Base-by-base conservation (phyloP, 129 eudicot genomes). In the Flaveria bidentis region DNA sequence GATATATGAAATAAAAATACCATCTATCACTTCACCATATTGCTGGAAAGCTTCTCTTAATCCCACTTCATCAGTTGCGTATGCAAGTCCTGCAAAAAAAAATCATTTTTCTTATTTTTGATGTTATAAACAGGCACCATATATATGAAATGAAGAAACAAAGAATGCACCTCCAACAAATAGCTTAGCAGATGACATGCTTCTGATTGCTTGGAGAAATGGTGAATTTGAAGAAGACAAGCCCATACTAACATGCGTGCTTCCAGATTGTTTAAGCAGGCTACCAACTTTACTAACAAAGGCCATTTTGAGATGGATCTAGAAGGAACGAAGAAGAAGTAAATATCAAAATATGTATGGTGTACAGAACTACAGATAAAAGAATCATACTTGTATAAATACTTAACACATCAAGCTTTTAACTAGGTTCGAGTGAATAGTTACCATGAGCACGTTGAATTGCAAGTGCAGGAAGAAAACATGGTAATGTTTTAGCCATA, bases 141-240 rank as follows among this genome's bases (percentile, higher is more conserved):
- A 83, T 17, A 79, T n/a, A 22, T 53, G 20, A 66, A 6, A 33
- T 41, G 9, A 61, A 50, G 12, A 13, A 74, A 72, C 49, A 14
- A 7, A 30, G 36, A 0, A 46, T 17, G 28, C 26, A 93, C 97
- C 97, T 87, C 96, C 98, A 63, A 93, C 77, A 64, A 90, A 93
- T 74, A 93, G 85, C 84, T 93, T 88, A 70, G 98, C 82, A 73
- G 95, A 84, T 13, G 97, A 88, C 96, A 93, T 85, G 87, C 92
- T 80, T 85, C 98, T 87, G 72, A 88, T 52, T 13, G 96, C 85
- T 81, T 87, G 96, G 55, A 47, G 77, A 73, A 93, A 76, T 15
- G 85, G 82, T 49, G 95, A 77, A 67, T 69, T 88, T 33, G 90
- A 67, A 66, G 89, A 84, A 58, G 86, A 82, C 52, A 80, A 67